These are phyloP conservation scores for Rauvolfia tetraphylla DNA, from an alignment of 257 asterid genomes.

Conservation along the genomic window DNA sequence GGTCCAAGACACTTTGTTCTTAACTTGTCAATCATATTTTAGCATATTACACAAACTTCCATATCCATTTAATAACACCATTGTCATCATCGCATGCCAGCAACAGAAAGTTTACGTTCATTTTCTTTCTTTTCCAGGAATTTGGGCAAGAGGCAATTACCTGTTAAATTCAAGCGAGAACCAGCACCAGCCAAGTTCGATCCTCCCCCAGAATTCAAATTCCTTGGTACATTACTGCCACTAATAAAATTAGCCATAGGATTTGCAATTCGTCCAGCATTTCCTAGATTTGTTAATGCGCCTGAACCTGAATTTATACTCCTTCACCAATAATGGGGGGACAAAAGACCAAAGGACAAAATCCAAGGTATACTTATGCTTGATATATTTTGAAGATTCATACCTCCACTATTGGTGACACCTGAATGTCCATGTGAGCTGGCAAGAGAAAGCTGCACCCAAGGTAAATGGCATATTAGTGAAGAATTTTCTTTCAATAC, in stretches of 20 bases:
- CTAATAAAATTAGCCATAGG: constrained; percentile 63
- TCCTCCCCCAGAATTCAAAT: constrained; percentile 57
- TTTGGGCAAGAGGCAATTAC: constrained; percentile 17
- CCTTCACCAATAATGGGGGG: constrained; percentile 23
- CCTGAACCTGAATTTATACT: constrained; percentile 54
- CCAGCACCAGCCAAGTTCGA: constrained; percentile 65
- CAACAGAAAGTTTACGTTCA: background rate
- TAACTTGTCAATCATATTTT: background rate
- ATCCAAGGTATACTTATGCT: background rate
- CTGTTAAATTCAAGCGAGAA: constrained; percentile 69
- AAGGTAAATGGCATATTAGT: constrained; percentile 20
- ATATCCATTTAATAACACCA: background rate
- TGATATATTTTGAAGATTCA: constrained; percentile 18
- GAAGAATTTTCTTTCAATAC: background rate
- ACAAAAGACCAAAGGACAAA: background rate
- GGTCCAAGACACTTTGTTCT: background rate
- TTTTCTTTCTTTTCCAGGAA: background rate
- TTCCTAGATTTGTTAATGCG: constrained; percentile 62
- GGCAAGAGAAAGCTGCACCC: constrained; percentile 72
- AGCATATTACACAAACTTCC: background rate
- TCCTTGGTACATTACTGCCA: constrained; percentile 60
- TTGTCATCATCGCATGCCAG: background rate
- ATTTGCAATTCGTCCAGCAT: constrained; percentile 60
- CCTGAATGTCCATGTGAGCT: constrained; percentile 75
- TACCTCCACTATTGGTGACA: constrained; percentile 72